Percentiles rank a stretch among this genome's conserved stretches.
These are phyloP conservation scores for Haberlea rhodopensis DNA, from an alignment of 257 asterid species.

Conservation along the genomic window DNA sequence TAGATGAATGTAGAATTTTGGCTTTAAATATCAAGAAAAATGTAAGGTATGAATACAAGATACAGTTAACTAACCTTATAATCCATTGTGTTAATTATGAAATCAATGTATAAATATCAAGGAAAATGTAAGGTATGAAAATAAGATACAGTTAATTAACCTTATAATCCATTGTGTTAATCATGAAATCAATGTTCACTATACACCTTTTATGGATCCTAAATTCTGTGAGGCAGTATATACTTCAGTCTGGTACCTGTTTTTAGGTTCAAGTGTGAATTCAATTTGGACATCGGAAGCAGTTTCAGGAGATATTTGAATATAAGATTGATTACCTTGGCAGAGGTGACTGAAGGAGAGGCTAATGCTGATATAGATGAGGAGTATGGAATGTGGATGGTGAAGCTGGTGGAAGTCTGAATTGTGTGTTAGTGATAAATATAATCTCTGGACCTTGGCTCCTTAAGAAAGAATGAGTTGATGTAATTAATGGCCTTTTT, in stretches of 20 bases:
- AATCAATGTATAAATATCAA: neutral
- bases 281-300: conserved; percentile 4
- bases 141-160: no score
- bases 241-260: conserved; percentile 9
- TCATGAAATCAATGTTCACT: neutral
- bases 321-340: conserved; percentile 16
- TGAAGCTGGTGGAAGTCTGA: conserved; percentile 10
- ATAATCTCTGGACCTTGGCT: conserved; percentile 13
- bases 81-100: neutral
- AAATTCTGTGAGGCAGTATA: conserved; percentile 9
- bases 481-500: conserved; percentile 4
- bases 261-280: neutral
- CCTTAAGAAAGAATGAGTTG: conserved; percentile 1
- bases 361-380: conserved; percentile 14
- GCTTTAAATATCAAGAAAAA: neutral
- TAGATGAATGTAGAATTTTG: neutral
- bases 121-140: neutral
- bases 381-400: neutral
- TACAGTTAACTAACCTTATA: no score
- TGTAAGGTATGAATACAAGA: neutral
- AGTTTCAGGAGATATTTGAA: conserved; percentile 22
- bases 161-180: neutral
- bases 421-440: conserved; percentile 12
- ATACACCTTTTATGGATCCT: conserved; percentile 2
- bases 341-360: conserved; percentile 13